Evolutionary conservation across 371 early-diverging fungal genomes (phyloP).

Genomic region (Lichtheimia ramosa): DNA sequence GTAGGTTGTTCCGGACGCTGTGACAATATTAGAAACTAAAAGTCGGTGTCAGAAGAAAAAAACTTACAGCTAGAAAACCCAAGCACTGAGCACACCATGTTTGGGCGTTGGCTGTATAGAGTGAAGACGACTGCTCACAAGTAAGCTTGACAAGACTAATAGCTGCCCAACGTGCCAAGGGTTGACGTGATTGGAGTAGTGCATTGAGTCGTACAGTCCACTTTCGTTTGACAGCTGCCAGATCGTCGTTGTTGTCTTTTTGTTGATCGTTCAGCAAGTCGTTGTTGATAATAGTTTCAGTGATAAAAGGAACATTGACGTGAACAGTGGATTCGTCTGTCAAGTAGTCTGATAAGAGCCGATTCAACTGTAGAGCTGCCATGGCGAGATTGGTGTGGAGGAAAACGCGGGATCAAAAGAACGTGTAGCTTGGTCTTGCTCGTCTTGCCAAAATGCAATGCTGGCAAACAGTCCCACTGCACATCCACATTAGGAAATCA

Average conservation of each 20-base stretch:
- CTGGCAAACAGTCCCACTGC: no score
- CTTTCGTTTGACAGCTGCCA: conserved; percentile 37
- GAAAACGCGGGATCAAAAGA: no score
- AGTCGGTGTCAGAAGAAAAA: background rate
- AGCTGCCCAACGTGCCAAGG: conserved; percentile 56
- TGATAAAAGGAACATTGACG: conserved; percentile 42
- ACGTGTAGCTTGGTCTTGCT: no score
- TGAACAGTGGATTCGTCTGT: conserved; percentile 22
- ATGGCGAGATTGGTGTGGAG: background rate
- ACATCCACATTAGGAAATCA: no score
- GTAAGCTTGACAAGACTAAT: conserved; percentile 51
- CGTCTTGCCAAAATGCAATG: no score
- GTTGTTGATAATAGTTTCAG: conserved; percentile 47
- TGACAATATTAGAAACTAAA: background rate
- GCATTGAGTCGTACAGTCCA: conserved; percentile 62
- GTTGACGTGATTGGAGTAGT: conserved; percentile 55
- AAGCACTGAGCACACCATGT: conserved; percentile 44
- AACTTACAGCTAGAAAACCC: conserved; percentile 34
- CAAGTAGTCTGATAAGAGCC: conserved; percentile 19
- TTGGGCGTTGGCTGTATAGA: conserved; percentile 43
- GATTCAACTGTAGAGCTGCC: background rate
- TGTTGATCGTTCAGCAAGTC: conserved; percentile 35
- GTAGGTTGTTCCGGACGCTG: conserved; percentile 32
- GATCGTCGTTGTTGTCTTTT: conserved; percentile 14
- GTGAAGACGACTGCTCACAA: conserved; percentile 48